Evolutionary conservation across 495 filamentous ascomycete genomes (phyloP).

Genomic region (Aspergillus saccharolyticus): DNA sequence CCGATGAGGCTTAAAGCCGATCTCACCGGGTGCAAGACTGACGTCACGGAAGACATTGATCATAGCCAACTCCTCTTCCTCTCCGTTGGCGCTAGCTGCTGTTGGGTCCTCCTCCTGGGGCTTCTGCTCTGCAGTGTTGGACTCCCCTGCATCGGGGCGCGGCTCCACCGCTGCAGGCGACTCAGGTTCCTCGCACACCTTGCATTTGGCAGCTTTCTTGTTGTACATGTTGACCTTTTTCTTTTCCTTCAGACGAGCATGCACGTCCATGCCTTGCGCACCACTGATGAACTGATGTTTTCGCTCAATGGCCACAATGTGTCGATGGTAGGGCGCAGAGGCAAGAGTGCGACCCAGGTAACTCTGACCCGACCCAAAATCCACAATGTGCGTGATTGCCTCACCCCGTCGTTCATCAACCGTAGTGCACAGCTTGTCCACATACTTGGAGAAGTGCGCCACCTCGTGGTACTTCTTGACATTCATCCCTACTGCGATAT

Average conservation of each 20-base stretch:
- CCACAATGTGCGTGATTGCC: conserved; percentile 78
- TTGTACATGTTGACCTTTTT: conserved; percentile 54
- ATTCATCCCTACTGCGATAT: conserved; percentile 87
- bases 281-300: conserved; percentile 78
- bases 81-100: background rate
- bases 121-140: conserved; percentile 18
- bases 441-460: conserved; percentile 58
- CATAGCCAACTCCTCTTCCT: conserved; percentile 27
- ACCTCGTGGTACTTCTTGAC: conserved; percentile 94
- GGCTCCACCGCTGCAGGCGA: conserved; percentile 15
- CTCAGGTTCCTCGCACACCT: conserved; percentile 33
- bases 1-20: conserved; percentile 15
- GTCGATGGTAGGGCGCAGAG: conserved; percentile 73
- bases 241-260: conserved; percentile 64
- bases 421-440: conserved; percentile 46
- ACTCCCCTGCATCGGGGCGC: conserved; percentile 16
- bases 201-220: conserved; percentile 61
- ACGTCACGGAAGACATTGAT: conserved; percentile 39
- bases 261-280: conserved; percentile 74
- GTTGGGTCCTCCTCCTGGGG: conserved; percentile 26
- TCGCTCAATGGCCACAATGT: conserved; percentile 88
- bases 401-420: conserved; percentile 49
- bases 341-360: conserved; percentile 88
- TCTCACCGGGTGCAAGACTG: conserved; percentile 31
- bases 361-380: conserved; percentile 95